Base-by-base conservation (phyloP, 1,284 basidiomycete species). In the Volvariella surrecta region DNA sequence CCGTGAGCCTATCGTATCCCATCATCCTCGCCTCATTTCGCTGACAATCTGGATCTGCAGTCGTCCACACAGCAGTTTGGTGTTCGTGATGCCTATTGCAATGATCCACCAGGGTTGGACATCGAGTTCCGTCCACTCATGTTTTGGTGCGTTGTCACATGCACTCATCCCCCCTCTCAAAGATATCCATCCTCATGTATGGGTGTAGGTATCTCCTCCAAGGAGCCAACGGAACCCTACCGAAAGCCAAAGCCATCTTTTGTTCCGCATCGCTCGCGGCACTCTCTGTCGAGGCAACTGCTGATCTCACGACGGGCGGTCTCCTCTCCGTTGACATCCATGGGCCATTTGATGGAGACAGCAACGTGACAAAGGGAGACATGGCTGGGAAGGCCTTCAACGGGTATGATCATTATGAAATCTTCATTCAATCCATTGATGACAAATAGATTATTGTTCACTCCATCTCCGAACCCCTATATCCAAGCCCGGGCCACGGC, bases 41-140 rank as follows among this genome's bases (percentile, higher is more conserved):
- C 19, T 37, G 21, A 44, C 35, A 24, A 18, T 13, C 21, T 21
- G 17, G 37, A 21, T 17, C 19, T 37, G 24, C 45, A 68, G 67
- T 44, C 49, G 31, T 50, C 72, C 2, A 52, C 54, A 2, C 56
- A 63, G 43, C 76, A 77, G 55, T 78, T 70, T 51, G 71, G 66
- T 43, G 75, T 75, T 3, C 46, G 55, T 17, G 56, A 59, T 16
- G 66, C 66, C 1, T 50, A 61, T 3, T 69, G 64, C 50, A 69
- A 67, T 32, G 61, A 61, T 39, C 51, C 56, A 10, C 47, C 58
- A 6, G 46, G 43, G 7, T 37, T 60, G 13, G 58, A 70, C 32
- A 46, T 63, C n/a, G 48, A 61, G 15, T 71, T 75, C 45, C 66
- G 64, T 35, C 76, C 79, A 1, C 73, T 82, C 30, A 70, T 81